These are phyloP conservation scores for Clitopilus hobsonii DNA, from an alignment of 768 basidiomycete species.

Conservation along the genomic window DNA sequence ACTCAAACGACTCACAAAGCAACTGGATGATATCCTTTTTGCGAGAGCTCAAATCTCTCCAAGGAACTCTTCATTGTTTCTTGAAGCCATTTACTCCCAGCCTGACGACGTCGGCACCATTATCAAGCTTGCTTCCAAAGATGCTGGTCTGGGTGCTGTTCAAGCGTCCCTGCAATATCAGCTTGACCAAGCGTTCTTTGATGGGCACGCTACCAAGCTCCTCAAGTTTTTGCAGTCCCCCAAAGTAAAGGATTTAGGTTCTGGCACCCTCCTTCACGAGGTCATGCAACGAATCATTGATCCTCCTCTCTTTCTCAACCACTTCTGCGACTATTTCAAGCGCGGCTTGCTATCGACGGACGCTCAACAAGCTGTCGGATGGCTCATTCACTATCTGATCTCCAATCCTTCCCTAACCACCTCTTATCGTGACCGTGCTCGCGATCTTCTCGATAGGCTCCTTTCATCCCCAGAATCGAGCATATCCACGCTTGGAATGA, in stretches of 20 bases:
- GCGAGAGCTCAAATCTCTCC: neutral
- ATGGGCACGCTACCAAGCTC: constrained; percentile 26
- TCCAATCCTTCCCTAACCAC: constrained; percentile 15
- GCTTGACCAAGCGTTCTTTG: constrained; percentile 27
- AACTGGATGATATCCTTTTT: neutral
- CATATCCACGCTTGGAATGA: constrained; percentile 14
- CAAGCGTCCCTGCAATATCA: constrained; percentile 29
- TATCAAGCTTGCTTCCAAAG: neutral
- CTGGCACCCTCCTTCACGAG: constrained; percentile 30
- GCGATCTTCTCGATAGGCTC: constrained; percentile 19
- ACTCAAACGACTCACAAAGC: neutral
- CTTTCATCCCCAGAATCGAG: constrained; percentile 19
- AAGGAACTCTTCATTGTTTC: neutral
- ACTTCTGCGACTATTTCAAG: constrained; percentile 25
- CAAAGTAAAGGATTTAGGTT: constrained; percentile 23
- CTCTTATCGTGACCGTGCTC: constrained; percentile 26
- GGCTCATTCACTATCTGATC: constrained; percentile 34
- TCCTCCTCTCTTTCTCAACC: constrained; percentile 41
- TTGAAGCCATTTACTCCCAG: neutral
- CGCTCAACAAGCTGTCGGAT: constrained; percentile 27
- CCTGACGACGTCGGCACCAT: neutral
- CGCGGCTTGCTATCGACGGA: constrained; percentile 17
- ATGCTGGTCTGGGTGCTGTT: neutral
- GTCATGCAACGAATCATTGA: constrained; percentile 33
- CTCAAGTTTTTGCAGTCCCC: constrained; percentile 30